Evolutionary conservation across 2,329 filamentous ascomycete species (phyloP).

Genomic region (Ilyonectria robusta): DNA sequence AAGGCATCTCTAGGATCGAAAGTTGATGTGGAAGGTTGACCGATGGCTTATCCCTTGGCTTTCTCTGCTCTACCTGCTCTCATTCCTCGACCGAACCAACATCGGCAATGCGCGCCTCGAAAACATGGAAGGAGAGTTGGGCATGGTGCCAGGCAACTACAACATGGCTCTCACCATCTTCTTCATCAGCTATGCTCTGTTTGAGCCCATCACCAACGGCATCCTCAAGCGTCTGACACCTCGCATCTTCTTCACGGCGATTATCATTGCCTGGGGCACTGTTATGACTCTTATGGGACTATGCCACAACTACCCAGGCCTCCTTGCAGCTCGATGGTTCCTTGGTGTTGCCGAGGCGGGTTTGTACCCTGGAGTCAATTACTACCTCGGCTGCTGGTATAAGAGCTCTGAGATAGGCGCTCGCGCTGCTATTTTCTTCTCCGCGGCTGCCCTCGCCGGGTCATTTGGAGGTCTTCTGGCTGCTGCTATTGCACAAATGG

Average conservation of each 20-base stretch:
- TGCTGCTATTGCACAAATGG: conserved; percentile 77
- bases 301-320: conserved; percentile 60
- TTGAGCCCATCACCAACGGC: conserved; percentile 75
- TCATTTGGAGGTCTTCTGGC: conserved; percentile 81
- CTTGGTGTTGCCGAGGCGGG: conserved; percentile 78
- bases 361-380: conserved; percentile 74
- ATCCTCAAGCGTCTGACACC: conserved; percentile 76
- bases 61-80: conserved; percentile 69
- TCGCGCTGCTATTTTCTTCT: conserved; percentile 82
- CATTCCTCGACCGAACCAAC: conserved; percentile 58
- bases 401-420: conserved; percentile 82
- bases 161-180: conserved; percentile 73
- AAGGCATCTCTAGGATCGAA: conserved; percentile 55
- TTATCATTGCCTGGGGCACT: conserved; percentile 71
- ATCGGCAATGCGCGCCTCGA: conserved; percentile 65
- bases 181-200: conserved; percentile 78
- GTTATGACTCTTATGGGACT: conserved; percentile 64
- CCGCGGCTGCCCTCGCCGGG: conserved; percentile 81
- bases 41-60: conserved; percentile 70
- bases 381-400: conserved; percentile 86
- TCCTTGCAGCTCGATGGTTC: conserved; percentile 66
- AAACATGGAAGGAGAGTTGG: conserved; percentile 37
- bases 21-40: conserved; percentile 71
- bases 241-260: conserved; percentile 73
- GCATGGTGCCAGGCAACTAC: conserved; percentile 63